Evolutionary conservation across 108 stramenopile species (phyloP).

Genomic region (Skeletonema menzelii): DNA sequence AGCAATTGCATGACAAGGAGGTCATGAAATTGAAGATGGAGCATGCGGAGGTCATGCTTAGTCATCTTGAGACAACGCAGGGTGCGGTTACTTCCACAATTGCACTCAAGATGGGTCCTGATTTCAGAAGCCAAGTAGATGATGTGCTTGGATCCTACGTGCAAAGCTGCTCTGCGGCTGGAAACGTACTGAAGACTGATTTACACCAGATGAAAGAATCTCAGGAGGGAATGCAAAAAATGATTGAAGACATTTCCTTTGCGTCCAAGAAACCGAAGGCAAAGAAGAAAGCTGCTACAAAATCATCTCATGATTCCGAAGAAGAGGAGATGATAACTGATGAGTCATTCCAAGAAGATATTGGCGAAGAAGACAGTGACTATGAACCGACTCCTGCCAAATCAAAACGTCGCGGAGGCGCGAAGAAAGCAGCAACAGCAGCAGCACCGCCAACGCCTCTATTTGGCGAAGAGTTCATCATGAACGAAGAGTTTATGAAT

Average conservation of each 20-base stretch:
- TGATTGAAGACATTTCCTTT: constrained; percentile 37
- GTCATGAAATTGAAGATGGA: constrained; percentile 50
- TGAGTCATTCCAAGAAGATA: constrained; percentile 39
- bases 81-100: constrained; percentile 43
- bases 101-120: constrained; percentile 20
- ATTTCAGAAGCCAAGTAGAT: constrained; percentile 22
- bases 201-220: constrained; percentile 27
- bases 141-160: constrained; percentile 44
- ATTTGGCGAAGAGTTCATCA: constrained; percentile 6
- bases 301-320: constrained; percentile 3
- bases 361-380: constrained; percentile 37
- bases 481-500: constrained; percentile 19
- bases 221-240: constrained; percentile 29
- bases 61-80: constrained; percentile 55
- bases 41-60: constrained; percentile 55
- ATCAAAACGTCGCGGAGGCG: constrained; percentile 9
- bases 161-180: constrained; percentile 23
- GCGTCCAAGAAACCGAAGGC: constrained; percentile 9
- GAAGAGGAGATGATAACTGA: constrained; percentile 31
- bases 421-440: constrained; percentile 1
- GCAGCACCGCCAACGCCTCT: background rate
- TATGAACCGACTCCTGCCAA: constrained; percentile 39
- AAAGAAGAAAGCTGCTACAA: constrained; percentile 13
- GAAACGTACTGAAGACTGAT: constrained; percentile 25
- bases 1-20: constrained; percentile 30